phyloP scores from a whole-genome alignment of 2,329 filamentous ascomycete species.

The Fusarium sp. region DNA sequence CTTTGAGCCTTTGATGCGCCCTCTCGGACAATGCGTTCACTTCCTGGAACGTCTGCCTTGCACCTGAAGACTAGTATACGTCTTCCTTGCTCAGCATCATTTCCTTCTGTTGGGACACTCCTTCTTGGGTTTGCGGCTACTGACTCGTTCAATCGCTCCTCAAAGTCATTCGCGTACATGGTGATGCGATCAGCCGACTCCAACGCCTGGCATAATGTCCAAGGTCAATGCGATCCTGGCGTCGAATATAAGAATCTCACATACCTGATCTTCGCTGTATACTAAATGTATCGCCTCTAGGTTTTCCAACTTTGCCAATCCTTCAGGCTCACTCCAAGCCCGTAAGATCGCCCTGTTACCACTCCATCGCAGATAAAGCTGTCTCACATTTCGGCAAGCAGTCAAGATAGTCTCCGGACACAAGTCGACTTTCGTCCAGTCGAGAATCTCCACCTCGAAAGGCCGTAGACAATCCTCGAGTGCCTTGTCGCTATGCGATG shows the following conservation, averaged over 20 bases:
- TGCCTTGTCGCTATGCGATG: slow-evolving; percentile 2
- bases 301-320: background rate
- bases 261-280: background rate
- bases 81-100: background rate
- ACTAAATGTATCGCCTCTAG: background rate
- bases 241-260: background rate
- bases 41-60: background rate
- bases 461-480: background rate
- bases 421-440: slow-evolving; percentile 4
- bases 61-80: background rate
- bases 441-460: slow-evolving; percentile 9
- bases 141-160: background rate
- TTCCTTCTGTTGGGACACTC: fast-evolving
- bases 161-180: background rate
- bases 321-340: slow-evolving; percentile 16
- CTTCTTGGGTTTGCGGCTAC: background rate
- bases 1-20: background rate
- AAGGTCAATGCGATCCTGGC: background rate
- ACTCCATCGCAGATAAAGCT: background rate
- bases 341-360: slow-evolving; percentile 13
- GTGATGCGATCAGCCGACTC: background rate
- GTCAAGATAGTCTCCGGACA: background rate
- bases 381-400: background rate
- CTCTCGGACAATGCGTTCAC: background rate
- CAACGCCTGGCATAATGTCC: background rate